Conservation (phyloP, 2,329 filamentous ascomycete genomes). For the Apiospora koreana region DNA sequence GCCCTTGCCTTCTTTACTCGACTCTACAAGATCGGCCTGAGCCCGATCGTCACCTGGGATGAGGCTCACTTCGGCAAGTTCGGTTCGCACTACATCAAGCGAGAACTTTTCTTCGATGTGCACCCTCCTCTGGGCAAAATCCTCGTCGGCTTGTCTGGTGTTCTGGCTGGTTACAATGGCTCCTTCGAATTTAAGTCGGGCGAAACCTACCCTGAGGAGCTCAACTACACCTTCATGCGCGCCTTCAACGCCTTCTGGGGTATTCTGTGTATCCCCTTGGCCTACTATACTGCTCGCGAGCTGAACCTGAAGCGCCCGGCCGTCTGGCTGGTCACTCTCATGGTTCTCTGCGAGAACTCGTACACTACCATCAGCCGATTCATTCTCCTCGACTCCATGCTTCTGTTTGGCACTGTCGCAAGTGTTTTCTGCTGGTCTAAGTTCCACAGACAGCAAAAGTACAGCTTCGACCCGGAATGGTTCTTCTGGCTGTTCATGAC, state of each 20-base stretch:
- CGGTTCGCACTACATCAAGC: conserved; percentile 97
- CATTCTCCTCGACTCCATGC: conserved; percentile 97
- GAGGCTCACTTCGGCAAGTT: conserved; percentile 89
- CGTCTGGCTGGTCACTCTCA: conserved; percentile 92
- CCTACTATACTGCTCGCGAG: conserved; percentile 93
- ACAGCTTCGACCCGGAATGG: conserved; percentile 90
- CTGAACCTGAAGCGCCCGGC: conserved; percentile 82
- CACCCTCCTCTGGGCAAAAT: conserved; percentile 96
- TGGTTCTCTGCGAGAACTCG: conserved; percentile 98
- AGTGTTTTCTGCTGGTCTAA: conserved; percentile 97
- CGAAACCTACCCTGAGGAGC: conserved; percentile 87
- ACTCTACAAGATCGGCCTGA: conserved; percentile 69
- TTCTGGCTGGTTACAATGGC: conserved; percentile 96
- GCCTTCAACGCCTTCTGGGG: conserved; percentile 96
- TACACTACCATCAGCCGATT: conserved; percentile 99
- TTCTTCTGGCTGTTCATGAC: conserved; percentile 93
- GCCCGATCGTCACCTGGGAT: conserved; percentile 68
- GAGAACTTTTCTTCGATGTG: conserved; percentile 97
- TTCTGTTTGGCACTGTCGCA: conserved; percentile 97
- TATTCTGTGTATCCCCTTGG: conserved; percentile 86
- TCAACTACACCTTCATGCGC: conserved; percentile 98
- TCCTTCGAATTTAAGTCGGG: conserved; percentile 99
- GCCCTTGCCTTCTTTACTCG: conserved; percentile 65
- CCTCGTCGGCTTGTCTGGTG: conserved; percentile 93
- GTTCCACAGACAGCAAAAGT: conserved; percentile 85